Evolutionary conservation across 2,329 filamentous ascomycete genomes (phyloP), one percentile per base, ranked within the genome.

Genomic region (Elsinoe batatas): DNA sequence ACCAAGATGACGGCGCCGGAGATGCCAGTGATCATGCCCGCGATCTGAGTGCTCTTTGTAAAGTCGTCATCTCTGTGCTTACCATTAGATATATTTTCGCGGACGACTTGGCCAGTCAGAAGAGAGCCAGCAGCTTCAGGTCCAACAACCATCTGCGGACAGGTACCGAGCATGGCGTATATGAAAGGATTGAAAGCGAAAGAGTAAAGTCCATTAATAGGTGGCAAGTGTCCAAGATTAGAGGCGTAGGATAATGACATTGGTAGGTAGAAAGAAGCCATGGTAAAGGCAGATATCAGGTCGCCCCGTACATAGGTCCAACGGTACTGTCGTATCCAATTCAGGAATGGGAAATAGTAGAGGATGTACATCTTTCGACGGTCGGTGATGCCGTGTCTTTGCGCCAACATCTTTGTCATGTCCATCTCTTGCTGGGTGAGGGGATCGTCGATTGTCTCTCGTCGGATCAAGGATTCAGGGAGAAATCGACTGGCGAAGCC

Each of bases 231-330:
- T 5, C 87, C 90, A 40, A 98, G 82, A 66, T 97, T 97, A 38
- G 88, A 83, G 56, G 93, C 90, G 61, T 94, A 85, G 0, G 93
- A 97, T 12, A 98, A 79, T 0, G 90, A 87, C 91, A 98, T 96
- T 53, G 93, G 93, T 36, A 98, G 86, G 69, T 98, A 98, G 74
- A 98, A 93, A 22, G 91, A 95, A n/a, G 91, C 88, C 74, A 98
- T 85, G n/a, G 93, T 97, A 60, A 97, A 69, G 49, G 91, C 91
- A 7, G 91, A 86, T 12, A 95, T 76, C 15, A 97, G 73, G 69
- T 98, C 93, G 47, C 93, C 93, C 63, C 85, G 82, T 47, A 97
- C 71, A 70, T 88, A 95, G 3, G 82, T 80, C 79, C 82, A 84
- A 63, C 80, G 82, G 71, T 98, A 98, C 71, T 95, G 88, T 53